Evolutionary conservation across 2,329 filamentous ascomycete genomes (phyloP).

Genomic region (Penicillium sp.): DNA sequence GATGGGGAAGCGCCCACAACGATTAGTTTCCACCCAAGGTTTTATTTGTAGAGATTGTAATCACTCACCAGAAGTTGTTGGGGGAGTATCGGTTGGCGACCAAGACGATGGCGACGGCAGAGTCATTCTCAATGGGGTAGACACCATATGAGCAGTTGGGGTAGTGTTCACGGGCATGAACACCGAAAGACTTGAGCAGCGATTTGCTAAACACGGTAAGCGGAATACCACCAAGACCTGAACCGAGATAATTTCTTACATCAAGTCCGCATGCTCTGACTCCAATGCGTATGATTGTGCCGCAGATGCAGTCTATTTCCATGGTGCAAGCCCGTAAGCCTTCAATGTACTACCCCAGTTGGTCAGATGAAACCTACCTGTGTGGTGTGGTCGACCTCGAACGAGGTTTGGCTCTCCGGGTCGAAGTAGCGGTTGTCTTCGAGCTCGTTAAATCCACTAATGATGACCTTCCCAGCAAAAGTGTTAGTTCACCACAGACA

Average conservation of each 20-base stretch:
- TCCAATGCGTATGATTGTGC: slow-evolving; percentile 79
- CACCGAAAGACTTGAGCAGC: slow-evolving; percentile 71
- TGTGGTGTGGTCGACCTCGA: slow-evolving; percentile 79
- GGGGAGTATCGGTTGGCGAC: slow-evolving; percentile 97
- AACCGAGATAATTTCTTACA: slow-evolving; percentile 57
- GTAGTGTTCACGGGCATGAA: slow-evolving; percentile 86
- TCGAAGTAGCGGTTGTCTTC: slow-evolving; percentile 86
- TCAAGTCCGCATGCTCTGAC: slow-evolving; percentile 71
- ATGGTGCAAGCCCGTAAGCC: slow-evolving; percentile 13
- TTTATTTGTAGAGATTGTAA: background rate
- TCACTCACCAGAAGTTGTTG: slow-evolving; percentile 84
- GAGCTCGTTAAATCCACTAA: slow-evolving; percentile 83
- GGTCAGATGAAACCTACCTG: slow-evolving; percentile 54
- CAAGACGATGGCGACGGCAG: slow-evolving; percentile 74
- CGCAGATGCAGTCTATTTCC: slow-evolving; percentile 70
- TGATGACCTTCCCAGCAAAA: slow-evolving; percentile 57
- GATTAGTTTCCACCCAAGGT: background rate
- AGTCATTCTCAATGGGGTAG: slow-evolving; percentile 75
- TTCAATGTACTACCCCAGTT: background rate
- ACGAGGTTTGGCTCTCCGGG: slow-evolving; percentile 81
- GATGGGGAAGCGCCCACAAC: background rate
- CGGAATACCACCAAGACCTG: background rate
- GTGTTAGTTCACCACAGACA: background rate
- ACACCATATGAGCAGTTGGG: slow-evolving; percentile 76
- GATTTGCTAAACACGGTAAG: slow-evolving; percentile 64